Percentiles rank a stretch among this genome's conserved stretches.
phyloP scores from a whole-genome alignment of 176 grass and related monocot species.

The Coix lacrymajobi region DNA sequence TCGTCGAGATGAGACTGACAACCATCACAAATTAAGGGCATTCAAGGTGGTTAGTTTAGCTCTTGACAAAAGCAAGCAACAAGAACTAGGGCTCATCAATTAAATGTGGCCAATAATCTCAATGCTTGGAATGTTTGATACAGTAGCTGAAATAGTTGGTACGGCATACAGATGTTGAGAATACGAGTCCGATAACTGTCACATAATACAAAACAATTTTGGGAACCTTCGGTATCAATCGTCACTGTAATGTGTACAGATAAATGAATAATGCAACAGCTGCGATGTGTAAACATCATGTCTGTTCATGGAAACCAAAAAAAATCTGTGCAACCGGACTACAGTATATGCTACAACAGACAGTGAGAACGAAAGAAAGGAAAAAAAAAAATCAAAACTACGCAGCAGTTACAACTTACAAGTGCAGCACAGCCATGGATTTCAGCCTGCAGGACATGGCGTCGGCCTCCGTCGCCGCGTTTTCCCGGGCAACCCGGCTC shows the following conservation, averaged over 20 bases:
- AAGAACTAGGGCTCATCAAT: neutral
- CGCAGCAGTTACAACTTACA: conserved; percentile 51
- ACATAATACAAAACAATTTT: neutral
- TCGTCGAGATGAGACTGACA: conserved; percentile 4
- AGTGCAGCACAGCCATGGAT: conserved; percentile 57
- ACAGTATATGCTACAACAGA: neutral
- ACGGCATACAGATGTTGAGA: neutral
- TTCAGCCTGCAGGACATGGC: conserved; percentile 70
- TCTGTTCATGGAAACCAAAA: neutral
- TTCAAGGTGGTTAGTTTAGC: neutral
- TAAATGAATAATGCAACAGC: conserved; percentile 25
- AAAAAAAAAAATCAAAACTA: neutral
- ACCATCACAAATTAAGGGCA: neutral
- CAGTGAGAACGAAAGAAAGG: neutral
- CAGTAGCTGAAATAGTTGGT: neutral
- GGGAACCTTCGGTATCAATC: neutral
- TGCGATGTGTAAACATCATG: neutral
- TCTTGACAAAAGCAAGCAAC: neutral
- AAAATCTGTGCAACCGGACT: neutral
- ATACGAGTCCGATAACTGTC: neutral
- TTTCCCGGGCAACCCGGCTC: conserved; percentile 51
- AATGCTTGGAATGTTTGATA: neutral
- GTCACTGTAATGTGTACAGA: neutral
- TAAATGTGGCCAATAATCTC: neutral
- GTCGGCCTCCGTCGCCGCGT: conserved; percentile 52